Conservation (phyloP, 495 filamentous ascomycete species). For the Parathielavia appendiculata region DNA sequence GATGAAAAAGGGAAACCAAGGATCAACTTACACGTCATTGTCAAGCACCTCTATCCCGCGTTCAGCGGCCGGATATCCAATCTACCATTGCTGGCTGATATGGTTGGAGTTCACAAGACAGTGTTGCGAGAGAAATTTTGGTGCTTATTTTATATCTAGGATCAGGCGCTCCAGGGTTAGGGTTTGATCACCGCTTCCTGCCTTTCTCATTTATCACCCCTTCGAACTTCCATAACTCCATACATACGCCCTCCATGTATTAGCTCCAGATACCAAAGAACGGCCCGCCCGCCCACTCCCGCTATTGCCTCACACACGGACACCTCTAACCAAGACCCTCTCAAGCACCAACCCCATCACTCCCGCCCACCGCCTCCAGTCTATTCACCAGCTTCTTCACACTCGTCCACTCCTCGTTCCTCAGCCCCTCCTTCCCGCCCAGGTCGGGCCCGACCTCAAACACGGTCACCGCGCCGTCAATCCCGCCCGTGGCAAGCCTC, state of each 20-base stretch:
- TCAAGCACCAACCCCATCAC: constrained; percentile 26
- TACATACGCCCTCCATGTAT: background rate
- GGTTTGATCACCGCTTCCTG: background rate
- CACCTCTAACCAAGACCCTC: background rate
- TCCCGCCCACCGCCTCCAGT: constrained; percentile 49
- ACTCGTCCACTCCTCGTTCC: constrained; percentile 82
- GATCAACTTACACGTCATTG: constrained; percentile 4
- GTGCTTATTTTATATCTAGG: background rate
- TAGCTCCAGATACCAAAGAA: background rate
- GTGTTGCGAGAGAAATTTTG: background rate
- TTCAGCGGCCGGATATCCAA: background rate
- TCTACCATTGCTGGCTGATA: too few relatives aligned
- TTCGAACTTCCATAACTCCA: background rate
- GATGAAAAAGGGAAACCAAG: background rate
- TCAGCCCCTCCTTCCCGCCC: constrained; percentile 69
- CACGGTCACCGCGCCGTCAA: constrained; percentile 83
- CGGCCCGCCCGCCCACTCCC: background rate
- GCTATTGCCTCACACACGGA: background rate
- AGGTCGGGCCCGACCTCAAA: constrained; percentile 90
- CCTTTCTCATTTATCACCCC: too few relatives aligned
- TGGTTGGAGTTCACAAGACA: background rate
- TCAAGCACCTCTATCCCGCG: background rate
- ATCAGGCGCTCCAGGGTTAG: background rate
- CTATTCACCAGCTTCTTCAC: constrained; percentile 80
- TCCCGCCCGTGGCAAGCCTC: constrained; percentile 77